Conservation (phyloP, 164 flowering plant genomes). For the Aristolochia fimbriata region DNA sequence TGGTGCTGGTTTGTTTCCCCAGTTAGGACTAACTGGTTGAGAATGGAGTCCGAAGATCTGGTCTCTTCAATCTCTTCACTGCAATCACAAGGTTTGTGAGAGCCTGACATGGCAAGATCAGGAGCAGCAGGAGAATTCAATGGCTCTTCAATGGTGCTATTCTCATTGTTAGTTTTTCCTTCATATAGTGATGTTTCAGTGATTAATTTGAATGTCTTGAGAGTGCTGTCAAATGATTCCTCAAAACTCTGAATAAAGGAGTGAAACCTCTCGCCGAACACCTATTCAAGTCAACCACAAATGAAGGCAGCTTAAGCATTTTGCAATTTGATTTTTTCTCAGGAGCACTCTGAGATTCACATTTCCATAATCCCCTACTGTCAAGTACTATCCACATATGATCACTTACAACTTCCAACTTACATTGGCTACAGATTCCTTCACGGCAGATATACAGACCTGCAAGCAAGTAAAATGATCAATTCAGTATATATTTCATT, state of each 20-base stretch:
- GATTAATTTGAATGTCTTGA: conserved; percentile 60
- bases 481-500: too few species aligned
- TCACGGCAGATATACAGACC: conserved; percentile 70
- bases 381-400: too few species aligned
- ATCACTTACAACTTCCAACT: conserved; percentile 23
- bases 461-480: conserved; percentile 22
- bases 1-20: conserved; percentile 26
- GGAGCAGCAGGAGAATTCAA: neutral
- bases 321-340: conserved; percentile 9
- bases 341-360: neutral
- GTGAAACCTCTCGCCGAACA: conserved; percentile 64
- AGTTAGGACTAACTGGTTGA: conserved; percentile 26
- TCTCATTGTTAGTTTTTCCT: conserved; percentile 1
- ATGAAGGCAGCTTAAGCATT: conserved; percentile 17
- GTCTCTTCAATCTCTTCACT: conserved; percentile 21
- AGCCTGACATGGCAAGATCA: neutral
- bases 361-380: too few species aligned
- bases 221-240: conserved; percentile 69
- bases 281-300: conserved; percentile 38
- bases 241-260: conserved; percentile 62
- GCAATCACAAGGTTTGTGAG: neutral
- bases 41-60: conserved; percentile 7
- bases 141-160: conserved; percentile 1
- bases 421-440: conserved; percentile 84
- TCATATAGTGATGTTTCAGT: conserved; percentile 21